Evolutionary conservation across 805 yeast genomes (phyloP).

Genomic region (Saturnispora saitoi): DNA sequence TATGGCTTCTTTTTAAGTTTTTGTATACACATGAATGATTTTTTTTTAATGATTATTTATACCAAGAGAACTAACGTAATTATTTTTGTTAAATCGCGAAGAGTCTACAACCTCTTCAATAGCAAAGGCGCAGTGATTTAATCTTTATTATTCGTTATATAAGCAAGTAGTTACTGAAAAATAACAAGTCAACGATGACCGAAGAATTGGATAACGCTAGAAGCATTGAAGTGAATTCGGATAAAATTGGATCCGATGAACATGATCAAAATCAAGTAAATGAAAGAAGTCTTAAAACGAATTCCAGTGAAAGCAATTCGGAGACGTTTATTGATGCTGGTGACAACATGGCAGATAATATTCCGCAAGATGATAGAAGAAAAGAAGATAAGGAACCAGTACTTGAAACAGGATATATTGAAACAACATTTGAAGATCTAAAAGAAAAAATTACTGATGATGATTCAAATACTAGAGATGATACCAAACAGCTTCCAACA

Average conservation of each 20-base stretch:
- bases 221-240: too few species aligned
- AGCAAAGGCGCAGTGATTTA: not conserved
- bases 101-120: not conserved
- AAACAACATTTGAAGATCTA: not conserved
- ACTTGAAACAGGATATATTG: not conserved
- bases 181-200: too few species aligned
- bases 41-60: not conserved
- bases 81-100: too few species aligned
- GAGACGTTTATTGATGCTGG: not conserved
- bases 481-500: not conserved
- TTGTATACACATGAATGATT: not conserved
- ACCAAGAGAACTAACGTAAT: too few species aligned
- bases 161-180: too few species aligned
- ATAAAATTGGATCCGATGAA: too few species aligned
- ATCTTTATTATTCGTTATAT: too few species aligned
- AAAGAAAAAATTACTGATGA: not conserved
- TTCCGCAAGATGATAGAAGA: not conserved
- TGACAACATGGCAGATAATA: not conserved
- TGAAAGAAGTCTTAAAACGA: too few species aligned
- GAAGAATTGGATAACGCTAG: too few species aligned
- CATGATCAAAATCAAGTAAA: too few species aligned
- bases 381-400: too few species aligned
- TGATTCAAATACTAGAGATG: not conserved
- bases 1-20: not conserved
- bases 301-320: not conserved